Evolutionary conservation across 768 basidiomycete genomes (phyloP), one percentile per base, ranked within the genome.

Genomic region (Boletus patriciae): DNA sequence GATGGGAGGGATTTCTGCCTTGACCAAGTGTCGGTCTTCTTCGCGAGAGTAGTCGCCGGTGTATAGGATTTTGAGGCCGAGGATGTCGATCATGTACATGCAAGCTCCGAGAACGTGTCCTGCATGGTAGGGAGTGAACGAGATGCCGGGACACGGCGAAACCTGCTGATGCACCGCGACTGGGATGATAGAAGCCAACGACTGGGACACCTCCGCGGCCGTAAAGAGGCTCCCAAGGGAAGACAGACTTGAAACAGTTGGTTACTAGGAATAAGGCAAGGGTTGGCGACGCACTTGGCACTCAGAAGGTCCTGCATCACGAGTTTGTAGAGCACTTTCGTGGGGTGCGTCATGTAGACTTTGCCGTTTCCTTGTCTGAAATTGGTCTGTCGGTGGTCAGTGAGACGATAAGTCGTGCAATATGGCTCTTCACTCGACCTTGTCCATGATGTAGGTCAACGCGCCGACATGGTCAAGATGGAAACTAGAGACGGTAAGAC

Each of bases 261-360:
- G 44, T 59, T 16, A 25, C 25, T 25, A 60, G 34, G 34, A 37
- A 57, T 11, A 50, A 51, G 33, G 19, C 12, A 25, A 47, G 27
- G n/a, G 31, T 13, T 18, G 31, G 16, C 4, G 19, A 75, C 83
- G 48, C 46, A 94, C 94, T 91, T 85, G 82, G 90, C 93, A 31
- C 92, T 85, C 52, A 98, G 87, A 67, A 90, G 95, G 68, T 98
- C 96, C 71, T 95, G 93, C 95, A 98, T 98, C 80, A 98, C 94
- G 70, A 95, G 91, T 60, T 94, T 94, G 77, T 98, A 94, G 48
- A 98, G 83, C 3, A 93, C 95, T 73, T 98, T 99, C 12, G 96
- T 99, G 2, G 96, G 93, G 73, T 94, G 92, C 3, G 96, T 98
- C 96, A 98, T 99, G 76, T 98, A 99, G 10, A 98, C 94, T 65